Evolutionary conservation across 495 filamentous ascomycete species (phyloP).

Genomic region (Platismatia glauca): DNA sequence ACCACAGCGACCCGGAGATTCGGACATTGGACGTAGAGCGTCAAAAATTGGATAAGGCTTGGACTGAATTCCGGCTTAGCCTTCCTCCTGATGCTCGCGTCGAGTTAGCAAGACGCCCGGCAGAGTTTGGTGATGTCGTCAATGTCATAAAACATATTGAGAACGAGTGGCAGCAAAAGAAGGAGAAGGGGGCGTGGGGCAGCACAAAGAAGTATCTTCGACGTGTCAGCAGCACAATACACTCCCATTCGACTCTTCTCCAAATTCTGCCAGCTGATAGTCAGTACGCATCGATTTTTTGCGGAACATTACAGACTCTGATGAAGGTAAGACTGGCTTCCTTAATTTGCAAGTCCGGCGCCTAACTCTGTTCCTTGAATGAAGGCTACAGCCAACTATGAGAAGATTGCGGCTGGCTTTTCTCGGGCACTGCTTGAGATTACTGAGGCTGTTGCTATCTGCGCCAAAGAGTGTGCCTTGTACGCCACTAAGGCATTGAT

Average conservation of each 20-base stretch:
- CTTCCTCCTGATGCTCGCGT: constrained; percentile 31
- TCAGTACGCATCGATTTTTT: constrained; percentile 37
- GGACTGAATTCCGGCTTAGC: constrained; percentile 35
- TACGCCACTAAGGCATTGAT: constrained; percentile 24
- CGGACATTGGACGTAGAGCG: constrained; percentile 39
- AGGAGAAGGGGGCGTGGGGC: constrained; percentile 23
- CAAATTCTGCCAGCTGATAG: constrained; percentile 32
- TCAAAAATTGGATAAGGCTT: constrained; percentile 37
- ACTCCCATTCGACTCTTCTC: constrained; percentile 33
- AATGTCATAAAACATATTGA: constrained; percentile 25
- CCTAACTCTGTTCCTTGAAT: constrained; percentile 4
- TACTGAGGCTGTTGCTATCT: constrained; percentile 32
- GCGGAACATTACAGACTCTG: constrained; percentile 38
- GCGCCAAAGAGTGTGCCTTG: constrained; percentile 19
- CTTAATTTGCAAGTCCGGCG: neutral
- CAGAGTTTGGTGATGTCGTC: constrained; percentile 30
- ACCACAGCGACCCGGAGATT: constrained; percentile 30
- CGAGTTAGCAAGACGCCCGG: constrained; percentile 30
- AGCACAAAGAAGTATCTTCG: constrained; percentile 31
- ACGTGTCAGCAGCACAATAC: constrained; percentile 31
- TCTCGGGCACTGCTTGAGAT: constrained; percentile 36
- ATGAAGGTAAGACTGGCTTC: constrained; percentile 33
- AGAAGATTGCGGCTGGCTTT: constrained; percentile 37
- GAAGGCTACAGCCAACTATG: constrained; percentile 40
- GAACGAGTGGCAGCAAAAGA: constrained; percentile 27